A percentile compares a stretch with the other conserved stretches of the same genome.
Evolutionary conservation across 2,329 filamentous ascomycete species (phyloP).

Genomic region (Fusarium continuum): DNA sequence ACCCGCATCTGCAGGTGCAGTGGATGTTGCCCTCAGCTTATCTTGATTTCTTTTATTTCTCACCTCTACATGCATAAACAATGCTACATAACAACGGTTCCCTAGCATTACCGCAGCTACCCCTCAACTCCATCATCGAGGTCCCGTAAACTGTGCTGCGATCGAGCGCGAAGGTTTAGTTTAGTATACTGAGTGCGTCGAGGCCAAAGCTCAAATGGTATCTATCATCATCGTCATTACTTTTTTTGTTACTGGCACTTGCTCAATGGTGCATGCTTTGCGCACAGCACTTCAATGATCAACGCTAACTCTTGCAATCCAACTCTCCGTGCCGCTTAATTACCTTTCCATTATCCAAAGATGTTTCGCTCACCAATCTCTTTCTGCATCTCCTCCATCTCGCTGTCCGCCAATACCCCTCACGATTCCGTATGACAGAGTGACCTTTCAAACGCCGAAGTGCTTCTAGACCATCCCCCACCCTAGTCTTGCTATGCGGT

Average conservation of each 20-base stretch:
- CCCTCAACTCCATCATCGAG: constrained; percentile 12
- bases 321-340: constrained; percentile 33
- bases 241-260: constrained; percentile 14
- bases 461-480: neutral
- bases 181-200: neutral
- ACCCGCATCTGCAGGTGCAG: constrained; percentile 5
- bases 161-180: constrained; percentile 15
- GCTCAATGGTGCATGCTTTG: constrained; percentile 11
- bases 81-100: constrained; percentile 26
- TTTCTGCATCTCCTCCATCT: constrained; percentile 17
- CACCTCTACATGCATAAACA: constrained; percentile 28
- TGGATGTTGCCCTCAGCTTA: constrained; percentile 16
- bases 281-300: constrained; percentile 33
- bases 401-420: constrained; percentile 39
- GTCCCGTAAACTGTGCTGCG: neutral
- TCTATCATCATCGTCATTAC: constrained; percentile 13
- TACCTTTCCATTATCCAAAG: constrained; percentile 42
- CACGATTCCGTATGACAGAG: constrained; percentile 17
- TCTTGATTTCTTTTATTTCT: constrained; percentile 17
- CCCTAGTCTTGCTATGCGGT: constrained; percentile 2
- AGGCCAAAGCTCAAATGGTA: constrained; percentile 16
- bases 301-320: constrained; percentile 38
- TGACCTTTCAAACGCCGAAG: constrained; percentile 1
- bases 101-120: constrained; percentile 23
- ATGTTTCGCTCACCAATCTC: neutral